Evolutionary conservation across 1,284 basidiomycete genomes (phyloP).

Genomic region (Irpex sp.): DNA sequence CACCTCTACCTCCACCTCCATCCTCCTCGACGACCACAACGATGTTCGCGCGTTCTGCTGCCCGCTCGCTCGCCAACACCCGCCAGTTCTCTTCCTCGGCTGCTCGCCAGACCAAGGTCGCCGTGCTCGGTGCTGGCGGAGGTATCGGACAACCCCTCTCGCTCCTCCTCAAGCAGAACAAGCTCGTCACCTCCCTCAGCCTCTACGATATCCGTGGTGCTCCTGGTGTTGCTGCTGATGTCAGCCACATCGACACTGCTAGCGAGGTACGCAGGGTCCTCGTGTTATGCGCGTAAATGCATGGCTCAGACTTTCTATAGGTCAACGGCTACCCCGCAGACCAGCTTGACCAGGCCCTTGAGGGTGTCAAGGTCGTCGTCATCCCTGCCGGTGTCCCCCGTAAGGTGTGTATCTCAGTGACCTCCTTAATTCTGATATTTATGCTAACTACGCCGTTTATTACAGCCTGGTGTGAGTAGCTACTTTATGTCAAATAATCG

Average conservation of each 20-base stretch:
- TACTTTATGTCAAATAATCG: slow-evolving; percentile 11
- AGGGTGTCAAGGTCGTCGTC: slow-evolving; percentile 87
- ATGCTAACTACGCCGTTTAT: slow-evolving; percentile 22
- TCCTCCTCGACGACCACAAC: background rate
- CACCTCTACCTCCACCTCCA: background rate
- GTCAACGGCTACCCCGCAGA: slow-evolving; percentile 81
- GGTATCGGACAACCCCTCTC: slow-evolving; percentile 93
- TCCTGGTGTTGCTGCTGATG: slow-evolving; percentile 90
- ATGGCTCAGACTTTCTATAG: slow-evolving; percentile 32
- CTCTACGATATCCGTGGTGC: slow-evolving; percentile 93
- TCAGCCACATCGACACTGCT: slow-evolving; percentile 90
- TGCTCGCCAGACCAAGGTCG: slow-evolving; percentile 75
- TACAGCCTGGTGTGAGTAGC: slow-evolving; percentile 69
- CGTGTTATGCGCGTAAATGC: background rate
- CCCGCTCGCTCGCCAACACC: slow-evolving; percentile 43
- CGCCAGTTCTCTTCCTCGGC: slow-evolving; percentile 81
- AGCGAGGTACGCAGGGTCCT: slow-evolving; percentile 59
- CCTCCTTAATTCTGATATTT: slow-evolving; percentile 1
- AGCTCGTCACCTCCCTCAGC: slow-evolving; percentile 72
- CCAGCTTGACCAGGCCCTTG: slow-evolving; percentile 83
- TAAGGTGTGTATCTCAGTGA: slow-evolving; percentile 58
- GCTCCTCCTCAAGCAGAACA: slow-evolving; percentile 84
- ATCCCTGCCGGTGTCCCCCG: slow-evolving; percentile 97
- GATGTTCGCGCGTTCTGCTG: slow-evolving; percentile 60
- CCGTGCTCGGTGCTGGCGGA: slow-evolving; percentile 89